Conservation (phyloP, 768 basidiomycete species). For the Trametes coccinea region DNA sequence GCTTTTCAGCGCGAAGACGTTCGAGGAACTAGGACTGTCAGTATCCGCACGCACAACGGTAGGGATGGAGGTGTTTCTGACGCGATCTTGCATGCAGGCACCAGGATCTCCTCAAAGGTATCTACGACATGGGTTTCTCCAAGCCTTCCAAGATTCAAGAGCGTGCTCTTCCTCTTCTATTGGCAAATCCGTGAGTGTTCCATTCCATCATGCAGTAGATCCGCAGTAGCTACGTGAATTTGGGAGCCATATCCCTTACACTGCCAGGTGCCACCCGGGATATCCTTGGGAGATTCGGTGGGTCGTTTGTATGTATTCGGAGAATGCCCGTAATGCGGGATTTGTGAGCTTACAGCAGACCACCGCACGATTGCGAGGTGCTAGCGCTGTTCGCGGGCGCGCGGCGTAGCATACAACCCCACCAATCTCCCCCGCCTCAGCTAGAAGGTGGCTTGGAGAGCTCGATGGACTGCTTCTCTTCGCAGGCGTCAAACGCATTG, state of each 20-base stretch:
- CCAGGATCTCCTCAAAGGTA: conserved; percentile 86
- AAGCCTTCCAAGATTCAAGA: conserved; percentile 99
- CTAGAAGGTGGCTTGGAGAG: neutral
- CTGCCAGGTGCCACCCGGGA: neutral
- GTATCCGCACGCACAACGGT: conserved; percentile 46
- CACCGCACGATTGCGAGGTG: neutral
- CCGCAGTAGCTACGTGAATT: neutral
- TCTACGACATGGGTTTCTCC: conserved; percentile 94
- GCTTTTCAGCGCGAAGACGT: conserved; percentile 87
- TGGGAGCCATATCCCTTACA: neutral
- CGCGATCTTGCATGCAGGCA: conserved; percentile 48
- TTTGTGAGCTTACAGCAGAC: neutral
- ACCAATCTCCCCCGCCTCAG: neutral
- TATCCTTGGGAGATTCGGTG: neutral
- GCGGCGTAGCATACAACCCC: neutral
- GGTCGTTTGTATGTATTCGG: neutral
- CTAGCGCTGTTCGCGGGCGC: neutral
- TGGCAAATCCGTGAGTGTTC: conserved; percentile 78
- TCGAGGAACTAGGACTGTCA: conserved; percentile 94
- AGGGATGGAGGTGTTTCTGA: conserved; percentile 58
- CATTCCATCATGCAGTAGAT: neutral
- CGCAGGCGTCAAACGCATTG: neutral
- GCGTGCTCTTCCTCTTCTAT: conserved; percentile 87
- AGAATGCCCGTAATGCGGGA: neutral
- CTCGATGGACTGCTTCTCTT: neutral